Evolutionary conservation across 306 rosid species (phyloP), one percentile per base, ranked within the genome.

Genomic region (Lagenaria siceraria): DNA sequence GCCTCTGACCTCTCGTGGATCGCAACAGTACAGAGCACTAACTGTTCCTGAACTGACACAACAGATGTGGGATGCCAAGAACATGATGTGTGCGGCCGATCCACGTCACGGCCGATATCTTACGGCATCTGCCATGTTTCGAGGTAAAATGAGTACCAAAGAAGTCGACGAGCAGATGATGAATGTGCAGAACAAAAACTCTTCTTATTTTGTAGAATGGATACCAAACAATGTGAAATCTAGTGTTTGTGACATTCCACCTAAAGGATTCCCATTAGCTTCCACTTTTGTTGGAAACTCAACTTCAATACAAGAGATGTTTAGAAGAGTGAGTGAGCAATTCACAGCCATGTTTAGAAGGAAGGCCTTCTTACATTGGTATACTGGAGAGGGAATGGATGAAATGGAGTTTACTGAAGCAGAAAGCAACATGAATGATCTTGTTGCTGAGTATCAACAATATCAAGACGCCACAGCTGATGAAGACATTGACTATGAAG

Each of bases 261-360:
- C 96, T 0, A 83, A 38, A 48, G 96, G 89, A 48, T 85, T 91
- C 24, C 22, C 86, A 3, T 81, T 91, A 92, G 84, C 93, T 70
- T 89, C 96, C 4, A 91, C 93, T 49, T 89, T 91, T 78, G 70
- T 89, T 49, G 96, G 96, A 13, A 91, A 91, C 78, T 91, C 96
- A 19, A 91, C 93, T 48, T 89, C 93, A 4, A 87, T 91, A 65
- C 96, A 91, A 68, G 93, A 91, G 75, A 89, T 91, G 93, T 91
- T 91, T 78, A 80, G 92, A 77, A 87, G 96, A 80, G 93, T 91
- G 64, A 83, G 96, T 25, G 93, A 89, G 81, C 96, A 90, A 71
- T 90, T 90, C 85, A 82, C 96, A 1, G 96, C 90, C 43, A 90
- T 90, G 96, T 90, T 90, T 79, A 85, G 93, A 77, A 88, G 93